phyloP scores from a whole-genome alignment of 1,284 basidiomycete genomes.

The Rhodotorula sp. region DNA sequence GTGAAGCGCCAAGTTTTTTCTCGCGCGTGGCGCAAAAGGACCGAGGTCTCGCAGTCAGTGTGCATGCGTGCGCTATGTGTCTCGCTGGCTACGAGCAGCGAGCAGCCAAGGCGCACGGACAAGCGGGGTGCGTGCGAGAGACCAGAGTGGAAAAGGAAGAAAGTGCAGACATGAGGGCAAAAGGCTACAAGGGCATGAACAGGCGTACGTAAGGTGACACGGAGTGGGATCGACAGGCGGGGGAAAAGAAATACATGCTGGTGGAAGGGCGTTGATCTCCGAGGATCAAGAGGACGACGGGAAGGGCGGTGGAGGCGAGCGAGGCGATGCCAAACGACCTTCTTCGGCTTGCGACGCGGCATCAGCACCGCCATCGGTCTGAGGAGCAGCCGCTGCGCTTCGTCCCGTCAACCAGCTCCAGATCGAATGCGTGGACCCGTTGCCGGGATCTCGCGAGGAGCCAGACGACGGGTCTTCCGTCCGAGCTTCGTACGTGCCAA shows the following conservation, averaged over 20 bases:
- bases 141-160: too few relatives aligned
- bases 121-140: too few relatives aligned
- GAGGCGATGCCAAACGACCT: background rate
- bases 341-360: conserved; percentile 2
- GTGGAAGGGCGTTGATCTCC: background rate
- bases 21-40: too few relatives aligned
- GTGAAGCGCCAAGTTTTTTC: too few relatives aligned
- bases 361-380: background rate
- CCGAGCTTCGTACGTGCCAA: conserved; percentile 13
- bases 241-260: background rate
- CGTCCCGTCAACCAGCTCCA: conserved; percentile 16
- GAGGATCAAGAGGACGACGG: background rate
- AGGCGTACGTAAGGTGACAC: too few relatives aligned
- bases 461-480: background rate
- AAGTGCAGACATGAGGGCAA: background rate
- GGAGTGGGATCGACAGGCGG: background rate
- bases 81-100: too few relatives aligned
- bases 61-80: too few relatives aligned
- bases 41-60: too few relatives aligned
- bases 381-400: background rate
- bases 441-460: background rate
- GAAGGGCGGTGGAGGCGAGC: background rate
- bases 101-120: too few relatives aligned
- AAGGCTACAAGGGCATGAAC: too few relatives aligned
- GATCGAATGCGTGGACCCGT: background rate